Conservation (phyloP, 148 eudicot genomes). For the Drosera capensis region DNA sequence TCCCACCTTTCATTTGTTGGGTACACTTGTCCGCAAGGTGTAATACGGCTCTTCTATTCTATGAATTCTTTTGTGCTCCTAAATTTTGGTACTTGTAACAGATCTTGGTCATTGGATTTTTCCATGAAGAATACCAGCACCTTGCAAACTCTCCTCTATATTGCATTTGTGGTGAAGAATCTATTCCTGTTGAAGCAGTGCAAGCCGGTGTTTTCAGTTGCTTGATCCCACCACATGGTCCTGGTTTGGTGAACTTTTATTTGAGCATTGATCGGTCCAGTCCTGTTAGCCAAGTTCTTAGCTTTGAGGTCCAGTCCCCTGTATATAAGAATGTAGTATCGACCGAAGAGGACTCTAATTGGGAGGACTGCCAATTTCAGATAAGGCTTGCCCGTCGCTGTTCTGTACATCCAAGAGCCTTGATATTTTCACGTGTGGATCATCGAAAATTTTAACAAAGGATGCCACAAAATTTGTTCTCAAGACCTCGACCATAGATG, state of each 20-base stretch:
- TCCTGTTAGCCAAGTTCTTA: conserved; percentile 63
- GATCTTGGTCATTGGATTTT: conserved; percentile 75
- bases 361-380: conserved; percentile 54
- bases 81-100: conserved; percentile 21
- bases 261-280: conserved; percentile 61
- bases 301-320: conserved; percentile 55
- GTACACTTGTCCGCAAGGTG: too few species aligned
- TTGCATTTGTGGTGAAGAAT: conserved; percentile 64
- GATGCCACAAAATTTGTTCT: conserved; percentile 49
- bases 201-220: conserved; percentile 81
- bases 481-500: conserved; percentile 36
- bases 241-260: conserved; percentile 57
- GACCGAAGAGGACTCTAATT: conserved; percentile 22
- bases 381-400: conserved; percentile 68
- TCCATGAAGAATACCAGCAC: conserved; percentile 34
- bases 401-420: conserved; percentile 70
- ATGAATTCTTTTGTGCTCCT: too few species aligned
- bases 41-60: too few species aligned
- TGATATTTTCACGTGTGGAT: conserved; percentile 33
- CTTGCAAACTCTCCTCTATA: conserved; percentile 32
- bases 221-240: conserved; percentile 44
- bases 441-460: conserved; percentile 32
- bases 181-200: conserved; percentile 39
- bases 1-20: too few species aligned
- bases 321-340: conserved; percentile 7